A percentile compares a stretch with the other conserved stretches of the same genome.
phyloP scores from a whole-genome alignment of 306 rosid genomes.

The Alnus glutinosa region DNA sequence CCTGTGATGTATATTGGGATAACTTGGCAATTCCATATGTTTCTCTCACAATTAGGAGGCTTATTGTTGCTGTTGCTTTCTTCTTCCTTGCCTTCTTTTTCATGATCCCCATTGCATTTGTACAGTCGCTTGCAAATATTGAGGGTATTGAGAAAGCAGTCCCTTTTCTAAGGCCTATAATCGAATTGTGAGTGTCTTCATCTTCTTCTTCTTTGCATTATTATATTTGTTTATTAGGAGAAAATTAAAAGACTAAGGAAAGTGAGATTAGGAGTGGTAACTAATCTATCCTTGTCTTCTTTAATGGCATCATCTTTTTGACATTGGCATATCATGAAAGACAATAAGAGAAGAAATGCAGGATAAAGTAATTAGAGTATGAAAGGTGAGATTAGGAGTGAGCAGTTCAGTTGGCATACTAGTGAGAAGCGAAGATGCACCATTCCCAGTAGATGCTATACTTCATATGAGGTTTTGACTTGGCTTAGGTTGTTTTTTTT shows the following conservation, averaged over 20 bases:
- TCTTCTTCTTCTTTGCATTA: neutral
- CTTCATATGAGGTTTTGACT: neutral
- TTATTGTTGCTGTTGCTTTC: constrained; percentile 81
- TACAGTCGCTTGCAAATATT: constrained; percentile 91
- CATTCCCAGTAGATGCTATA: neutral
- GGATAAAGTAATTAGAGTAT: neutral
- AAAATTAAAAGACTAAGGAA: neutral
- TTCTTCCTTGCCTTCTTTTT: constrained; percentile 96
- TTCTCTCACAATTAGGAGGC: constrained; percentile 85
- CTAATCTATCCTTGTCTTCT: neutral
- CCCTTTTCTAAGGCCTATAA: constrained; percentile 71
- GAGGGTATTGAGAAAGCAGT: constrained; percentile 84
- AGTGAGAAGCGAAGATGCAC: neutral
- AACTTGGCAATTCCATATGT: constrained; percentile 93
- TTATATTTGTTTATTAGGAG: neutral
- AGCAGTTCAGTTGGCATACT: neutral
- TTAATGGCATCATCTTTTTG: neutral
- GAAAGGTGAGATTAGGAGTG: neutral
- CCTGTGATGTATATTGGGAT: constrained; percentile 93
- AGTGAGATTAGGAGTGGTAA: neutral
- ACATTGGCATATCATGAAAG: constrained; percentile 11
- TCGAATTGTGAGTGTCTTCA: constrained; percentile 64
- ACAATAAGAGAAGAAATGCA: neutral
- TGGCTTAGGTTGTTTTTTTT: neutral
- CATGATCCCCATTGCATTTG: constrained; percentile 97